These are phyloP conservation scores for Phalaenopsis equestris DNA, from an alignment of 106 monocot species.

Conservation along the genomic window DNA sequence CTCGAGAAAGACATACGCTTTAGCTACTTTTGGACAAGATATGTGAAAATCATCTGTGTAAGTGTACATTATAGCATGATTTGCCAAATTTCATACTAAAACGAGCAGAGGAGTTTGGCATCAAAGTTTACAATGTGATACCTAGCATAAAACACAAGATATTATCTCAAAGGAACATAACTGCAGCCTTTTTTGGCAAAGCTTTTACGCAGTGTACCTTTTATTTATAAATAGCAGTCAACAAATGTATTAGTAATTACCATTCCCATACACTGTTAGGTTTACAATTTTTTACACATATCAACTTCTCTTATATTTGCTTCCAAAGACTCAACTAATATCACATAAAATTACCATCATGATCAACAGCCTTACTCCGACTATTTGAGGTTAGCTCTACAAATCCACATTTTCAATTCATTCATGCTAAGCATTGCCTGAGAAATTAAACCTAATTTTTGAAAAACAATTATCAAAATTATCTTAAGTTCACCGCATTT, in stretches of 20 bases:
- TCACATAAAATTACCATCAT: background rate
- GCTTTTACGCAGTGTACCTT: background rate
- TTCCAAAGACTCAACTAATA: background rate
- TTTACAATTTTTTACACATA: background rate
- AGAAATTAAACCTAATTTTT: background rate
- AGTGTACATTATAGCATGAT: conserved; percentile 5
- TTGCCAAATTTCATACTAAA: background rate
- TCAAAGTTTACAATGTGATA: background rate
- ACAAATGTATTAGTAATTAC: background rate
- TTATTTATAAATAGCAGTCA: background rate
- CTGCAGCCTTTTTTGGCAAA: no score
- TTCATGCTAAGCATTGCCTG: background rate
- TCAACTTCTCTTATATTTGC: background rate
- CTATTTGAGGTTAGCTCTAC: background rate
- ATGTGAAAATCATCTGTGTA: conserved; percentile 26
- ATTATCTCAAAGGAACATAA: no score
- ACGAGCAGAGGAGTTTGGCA: background rate
- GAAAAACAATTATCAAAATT: background rate
- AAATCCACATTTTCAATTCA: background rate
- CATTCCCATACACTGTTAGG: background rate
- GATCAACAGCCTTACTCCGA: background rate
- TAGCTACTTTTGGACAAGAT: conserved; percentile 39
- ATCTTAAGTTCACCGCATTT: background rate
- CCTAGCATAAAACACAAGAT: background rate
- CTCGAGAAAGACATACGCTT: conserved; percentile 36